Evolutionary conservation across 1,139 yeast species (phyloP).

Genomic region (Hemisphaericaspora subhashii): DNA sequence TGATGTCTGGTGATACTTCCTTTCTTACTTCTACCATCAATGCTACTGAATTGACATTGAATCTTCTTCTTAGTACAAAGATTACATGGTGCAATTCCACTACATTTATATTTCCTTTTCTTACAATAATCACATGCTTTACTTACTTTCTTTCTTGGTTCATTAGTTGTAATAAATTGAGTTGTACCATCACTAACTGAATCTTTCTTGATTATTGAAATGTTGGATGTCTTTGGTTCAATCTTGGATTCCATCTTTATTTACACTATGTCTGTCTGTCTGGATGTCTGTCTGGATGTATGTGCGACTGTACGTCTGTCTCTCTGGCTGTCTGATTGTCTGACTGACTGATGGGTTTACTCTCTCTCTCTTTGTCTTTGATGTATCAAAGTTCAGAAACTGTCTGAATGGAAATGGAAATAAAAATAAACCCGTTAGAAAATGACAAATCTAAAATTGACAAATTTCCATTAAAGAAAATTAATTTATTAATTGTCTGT

Average conservation of each 20-base stretch:
- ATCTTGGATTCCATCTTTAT: too few species aligned
- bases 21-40: constrained; percentile 20
- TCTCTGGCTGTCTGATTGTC: neutral
- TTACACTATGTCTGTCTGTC: constrained; percentile 1
- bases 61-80: constrained; percentile 22
- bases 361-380: too few species aligned
- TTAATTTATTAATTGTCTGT: neutral
- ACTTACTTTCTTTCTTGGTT: constrained; percentile 9
- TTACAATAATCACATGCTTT: constrained; percentile 11
- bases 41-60: constrained; percentile 19
- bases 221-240: too few species aligned
- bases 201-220: too few species aligned
- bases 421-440: too few species aligned
- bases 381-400: too few species aligned
- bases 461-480: neutral
- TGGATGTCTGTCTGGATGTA: neutral
- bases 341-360: too few species aligned
- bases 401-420: too few species aligned
- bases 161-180: constrained; percentile 4
- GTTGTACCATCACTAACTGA: too few species aligned
- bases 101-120: constrained; percentile 17
- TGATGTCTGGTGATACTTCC: neutral
- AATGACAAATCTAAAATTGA: too few species aligned
- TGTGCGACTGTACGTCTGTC: too few species aligned
- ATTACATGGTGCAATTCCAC: constrained; percentile 22